Conservation (phyloP, 805 yeast species). For the Wickerhamiella occidentalis region DNA sequence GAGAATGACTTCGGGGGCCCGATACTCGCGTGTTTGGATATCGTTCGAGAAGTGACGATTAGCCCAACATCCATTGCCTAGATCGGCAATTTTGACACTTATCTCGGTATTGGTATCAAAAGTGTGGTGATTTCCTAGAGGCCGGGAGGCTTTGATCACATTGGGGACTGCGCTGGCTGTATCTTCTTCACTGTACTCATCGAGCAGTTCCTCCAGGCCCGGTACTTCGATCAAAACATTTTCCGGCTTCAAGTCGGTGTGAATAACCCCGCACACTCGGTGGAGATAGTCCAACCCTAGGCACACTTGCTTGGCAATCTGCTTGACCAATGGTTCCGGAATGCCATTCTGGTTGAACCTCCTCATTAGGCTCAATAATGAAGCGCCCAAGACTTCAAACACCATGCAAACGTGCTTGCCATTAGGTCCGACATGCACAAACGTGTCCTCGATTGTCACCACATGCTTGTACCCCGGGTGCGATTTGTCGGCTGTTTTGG, state of each 20-base stretch:
- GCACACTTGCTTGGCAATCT: conserved; percentile 65
- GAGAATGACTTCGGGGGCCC: conserved; percentile 77
- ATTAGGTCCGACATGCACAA: conserved; percentile 77
- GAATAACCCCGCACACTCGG: conserved; percentile 60
- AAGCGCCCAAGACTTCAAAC: conserved; percentile 93
- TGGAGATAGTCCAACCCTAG: conserved; percentile 63
- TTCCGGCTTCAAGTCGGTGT: conserved; percentile 64
- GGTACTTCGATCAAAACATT: conserved; percentile 70
- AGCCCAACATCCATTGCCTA: conserved; percentile 83
- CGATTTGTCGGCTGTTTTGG: conserved; percentile 45
- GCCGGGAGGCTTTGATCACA: conserved; percentile 31
- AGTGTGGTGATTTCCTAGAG: conserved; percentile 12
- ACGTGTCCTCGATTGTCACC: conserved; percentile 69
- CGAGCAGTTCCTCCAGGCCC: conserved; percentile 67
- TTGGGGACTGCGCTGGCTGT: conserved; percentile 28
- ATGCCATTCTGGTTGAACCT: conserved; percentile 67
- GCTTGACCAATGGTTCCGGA: conserved; percentile 66
- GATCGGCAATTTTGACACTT: conserved; percentile 79
- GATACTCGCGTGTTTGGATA: conserved; percentile 82
- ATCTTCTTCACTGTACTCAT: conserved; percentile 52
- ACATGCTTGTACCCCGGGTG: conserved; percentile 79
- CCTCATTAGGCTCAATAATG: conserved; percentile 69
- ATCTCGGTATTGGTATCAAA: conserved; percentile 9
- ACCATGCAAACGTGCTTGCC: conserved; percentile 95
- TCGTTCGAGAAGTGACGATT: conserved; percentile 74